Evolutionary conservation across 352 stramenopile genomes (phyloP).

Genomic region (Globisporangium iwayamae): DNA sequence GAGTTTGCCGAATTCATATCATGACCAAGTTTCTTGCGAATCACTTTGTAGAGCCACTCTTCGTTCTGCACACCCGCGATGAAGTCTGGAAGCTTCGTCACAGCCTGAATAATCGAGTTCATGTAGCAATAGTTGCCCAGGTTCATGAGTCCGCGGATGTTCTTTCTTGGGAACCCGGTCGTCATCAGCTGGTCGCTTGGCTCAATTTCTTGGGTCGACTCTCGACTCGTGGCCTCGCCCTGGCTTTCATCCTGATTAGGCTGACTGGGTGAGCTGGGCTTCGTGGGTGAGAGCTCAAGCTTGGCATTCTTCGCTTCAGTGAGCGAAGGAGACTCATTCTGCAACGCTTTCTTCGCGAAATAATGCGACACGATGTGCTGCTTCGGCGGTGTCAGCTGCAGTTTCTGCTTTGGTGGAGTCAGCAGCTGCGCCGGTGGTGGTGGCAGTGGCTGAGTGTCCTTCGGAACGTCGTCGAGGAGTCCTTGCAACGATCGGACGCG

Average conservation of each 20-base stretch:
- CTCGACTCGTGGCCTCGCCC: constrained; percentile 5
- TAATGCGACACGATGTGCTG: constrained; percentile 39
- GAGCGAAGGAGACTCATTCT: background rate
- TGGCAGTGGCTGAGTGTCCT: constrained; percentile 21
- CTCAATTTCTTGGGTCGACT: constrained; percentile 18
- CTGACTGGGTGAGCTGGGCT: background rate
- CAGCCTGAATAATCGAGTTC: constrained; percentile 91
- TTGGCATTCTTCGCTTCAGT: background rate
- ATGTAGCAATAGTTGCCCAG: constrained; percentile 93
- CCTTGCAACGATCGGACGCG: constrained; percentile 74
- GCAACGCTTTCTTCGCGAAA: constrained; percentile 30
- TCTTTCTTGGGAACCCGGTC: constrained; percentile 1
- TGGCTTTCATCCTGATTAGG: constrained; percentile 11
- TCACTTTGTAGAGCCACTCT: constrained; percentile 53
- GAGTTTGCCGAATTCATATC: constrained; percentile 15
- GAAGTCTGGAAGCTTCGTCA: constrained; percentile 73
- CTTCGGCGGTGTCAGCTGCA: constrained; percentile 11
- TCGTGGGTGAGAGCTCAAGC: background rate
- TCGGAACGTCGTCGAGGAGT: constrained; percentile 66
- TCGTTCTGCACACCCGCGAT: constrained; percentile 41
- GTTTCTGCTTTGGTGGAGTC: constrained; percentile 15
- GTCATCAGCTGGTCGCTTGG: background rate
- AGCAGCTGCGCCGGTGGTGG: background rate
- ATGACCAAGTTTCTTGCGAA: constrained; percentile 40
- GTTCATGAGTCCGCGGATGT: constrained; percentile 90